Evolutionary conservation across 177 flowering plant species (phyloP).

Genomic region (Vitis hybrid): DNA sequence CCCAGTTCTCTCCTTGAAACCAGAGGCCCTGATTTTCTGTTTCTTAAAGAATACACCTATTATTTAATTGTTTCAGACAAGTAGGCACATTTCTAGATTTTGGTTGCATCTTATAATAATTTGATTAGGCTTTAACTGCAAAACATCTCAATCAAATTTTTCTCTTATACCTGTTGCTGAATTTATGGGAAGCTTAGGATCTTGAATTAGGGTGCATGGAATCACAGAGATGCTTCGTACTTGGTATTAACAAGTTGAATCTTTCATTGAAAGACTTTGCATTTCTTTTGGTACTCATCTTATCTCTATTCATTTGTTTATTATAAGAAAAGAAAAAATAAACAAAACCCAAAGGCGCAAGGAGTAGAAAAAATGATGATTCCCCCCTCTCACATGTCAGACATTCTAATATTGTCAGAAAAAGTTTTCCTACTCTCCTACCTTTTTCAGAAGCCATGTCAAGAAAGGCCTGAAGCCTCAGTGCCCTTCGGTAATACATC

Average conservation of each 20-base stretch:
- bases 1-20: no score
- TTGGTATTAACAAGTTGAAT: not conserved
- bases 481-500: conserved; percentile 96
- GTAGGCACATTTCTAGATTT: not conserved
- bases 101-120: not conserved
- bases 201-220: not conserved
- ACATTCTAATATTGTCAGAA: not conserved
- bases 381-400: not conserved
- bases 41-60: no score
- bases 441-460: conserved; percentile 91
- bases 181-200: not conserved
- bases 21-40: no score
- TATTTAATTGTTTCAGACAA: no score
- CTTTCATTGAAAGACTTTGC: not conserved
- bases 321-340: not conserved
- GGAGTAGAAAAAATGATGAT: not conserved
- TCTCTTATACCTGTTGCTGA: not conserved
- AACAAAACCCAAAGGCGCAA: not conserved
- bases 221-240: not conserved
- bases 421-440: conserved; percentile 16
- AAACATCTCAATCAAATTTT: not conserved
- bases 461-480: conserved; percentile 96
- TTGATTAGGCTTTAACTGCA: not conserved
- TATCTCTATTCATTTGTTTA: not conserved
- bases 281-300: not conserved